Base-by-base conservation (phyloP, 2,329 filamentous ascomycete genomes). In the Mollisia scopiformis region DNA sequence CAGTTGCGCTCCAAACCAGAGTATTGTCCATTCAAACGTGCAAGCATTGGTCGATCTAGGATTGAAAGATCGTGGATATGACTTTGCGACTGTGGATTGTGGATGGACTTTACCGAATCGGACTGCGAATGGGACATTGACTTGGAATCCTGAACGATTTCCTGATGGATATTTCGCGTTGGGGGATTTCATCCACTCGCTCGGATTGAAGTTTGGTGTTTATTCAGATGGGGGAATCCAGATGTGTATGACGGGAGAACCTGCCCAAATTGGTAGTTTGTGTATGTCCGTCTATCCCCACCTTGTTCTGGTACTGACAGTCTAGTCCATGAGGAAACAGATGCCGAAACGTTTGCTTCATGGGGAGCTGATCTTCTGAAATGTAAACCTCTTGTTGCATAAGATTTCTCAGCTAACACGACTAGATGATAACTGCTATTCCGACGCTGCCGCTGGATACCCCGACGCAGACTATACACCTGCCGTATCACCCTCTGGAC, bases 41-140 rank as follows among this genome's bases (percentile, higher is more conserved):
- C 69, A 81, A 57, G 81, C 79, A 2, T 67, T 84, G 1, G 73
- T 82, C 1, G 75, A 79, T 37, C 72, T 80, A 0, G 79, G 78
- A 0, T 74, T 83, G 0, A 70, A 74, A 1, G 68, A 72, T 3
- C 66, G 77, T 1, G 82, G 82, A 10, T 84, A 84, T 65, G 76
- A 76, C 19, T 80, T 78, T 63, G 78, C 83, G 16, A 80, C 79
- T 0, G 75, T 78, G 0, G 82, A 84, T 65, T 84, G 81, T 65
- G 82, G 82, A 6, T 84, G 82, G 82, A 75, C 68, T 16, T 41
- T 69, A 16, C 69, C 65, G n/a, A 46, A 68, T 39, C 59, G 71
- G 39, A 60, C 74, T 35, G 60, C 67, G 0, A 70, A 76, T 49
- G 77, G 76, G 10, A 73, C 68, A 8, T 66, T 82, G 35, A 76